Conservation (phyloP, 2,329 filamentous ascomycete genomes). For the Cladorrhinum sp. region DNA sequence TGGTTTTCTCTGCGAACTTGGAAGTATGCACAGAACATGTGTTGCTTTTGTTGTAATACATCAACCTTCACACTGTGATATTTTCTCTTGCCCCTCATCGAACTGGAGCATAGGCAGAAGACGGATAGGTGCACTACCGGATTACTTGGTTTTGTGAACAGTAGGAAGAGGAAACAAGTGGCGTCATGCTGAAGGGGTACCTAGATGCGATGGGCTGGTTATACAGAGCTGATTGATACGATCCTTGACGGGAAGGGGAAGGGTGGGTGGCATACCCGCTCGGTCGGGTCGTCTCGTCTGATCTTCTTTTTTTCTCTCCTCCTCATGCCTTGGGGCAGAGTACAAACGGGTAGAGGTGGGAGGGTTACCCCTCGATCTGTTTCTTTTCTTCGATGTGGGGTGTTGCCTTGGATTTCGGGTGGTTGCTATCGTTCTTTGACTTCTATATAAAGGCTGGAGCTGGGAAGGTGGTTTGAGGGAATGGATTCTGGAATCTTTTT, state of each 20-base stretch:
- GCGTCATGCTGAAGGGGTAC: neutral
- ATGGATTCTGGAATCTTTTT: neutral
- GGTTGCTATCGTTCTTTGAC: neutral
- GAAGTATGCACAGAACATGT: neutral
- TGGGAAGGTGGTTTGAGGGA: neutral
- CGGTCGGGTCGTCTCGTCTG: neutral
- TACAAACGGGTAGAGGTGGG: too few species aligned
- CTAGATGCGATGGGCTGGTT: neutral
- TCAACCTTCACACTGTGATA: neutral
- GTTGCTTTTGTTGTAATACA: neutral
- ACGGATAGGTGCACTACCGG: neutral
- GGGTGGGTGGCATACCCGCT: neutral
- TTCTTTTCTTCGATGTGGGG: neutral
- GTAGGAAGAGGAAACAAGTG: neutral
- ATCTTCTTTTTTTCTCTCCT: neutral
- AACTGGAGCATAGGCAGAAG: neutral
- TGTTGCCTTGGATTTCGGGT: conserved; percentile 1
- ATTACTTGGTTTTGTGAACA: neutral
- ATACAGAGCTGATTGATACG: neutral
- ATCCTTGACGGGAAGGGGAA: neutral
- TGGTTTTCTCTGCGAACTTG: neutral
- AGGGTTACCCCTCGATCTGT: neutral
- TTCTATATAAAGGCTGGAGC: neutral
- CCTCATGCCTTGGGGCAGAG: neutral
- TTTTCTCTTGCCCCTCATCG: neutral